phyloP scores from a whole-genome alignment of 352 stramenopile genomes.

The Globisporangium camurandrum region DNA sequence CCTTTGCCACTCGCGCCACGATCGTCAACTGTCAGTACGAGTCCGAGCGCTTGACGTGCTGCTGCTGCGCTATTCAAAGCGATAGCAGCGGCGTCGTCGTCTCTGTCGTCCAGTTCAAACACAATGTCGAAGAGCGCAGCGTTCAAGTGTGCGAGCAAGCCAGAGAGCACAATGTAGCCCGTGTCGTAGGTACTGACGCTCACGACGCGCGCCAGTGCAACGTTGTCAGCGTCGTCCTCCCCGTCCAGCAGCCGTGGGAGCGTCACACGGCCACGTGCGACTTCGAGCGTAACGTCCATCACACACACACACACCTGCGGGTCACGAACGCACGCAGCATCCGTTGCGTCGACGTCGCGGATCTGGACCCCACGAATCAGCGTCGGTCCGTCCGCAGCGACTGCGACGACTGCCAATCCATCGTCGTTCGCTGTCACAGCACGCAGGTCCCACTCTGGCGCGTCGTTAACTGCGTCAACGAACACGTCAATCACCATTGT shows the following conservation, averaged over 20 bases:
- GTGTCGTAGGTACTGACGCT: conserved; percentile 3
- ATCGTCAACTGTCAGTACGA: conserved; percentile 57
- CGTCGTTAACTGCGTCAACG: conserved; percentile 48
- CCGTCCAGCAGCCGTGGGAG: conserved; percentile 18
- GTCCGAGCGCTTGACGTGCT: conserved; percentile 7
- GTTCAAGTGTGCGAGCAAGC: conserved; percentile 31
- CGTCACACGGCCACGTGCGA: conserved; percentile 26
- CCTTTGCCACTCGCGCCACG: conserved; percentile 37
- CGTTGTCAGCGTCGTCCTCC: conserved; percentile 2
- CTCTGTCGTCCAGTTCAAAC: conserved; percentile 34
- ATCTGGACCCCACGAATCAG: conserved; percentile 32
- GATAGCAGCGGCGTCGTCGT: too few relatives aligned
- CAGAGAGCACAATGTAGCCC: conserved; percentile 27
- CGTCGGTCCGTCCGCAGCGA: conserved; percentile 9
- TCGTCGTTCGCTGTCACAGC: conserved; percentile 12
- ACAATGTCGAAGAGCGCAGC: conserved; percentile 29
- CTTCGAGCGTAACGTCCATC: conserved; percentile 55
- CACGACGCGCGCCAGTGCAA: not conserved
- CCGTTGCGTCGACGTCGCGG: conserved; percentile 32
- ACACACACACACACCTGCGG: conserved; percentile 28
- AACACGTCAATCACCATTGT: conserved; percentile 21
- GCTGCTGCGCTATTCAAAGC: conserved; percentile 9
- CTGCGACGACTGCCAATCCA: not conserved
- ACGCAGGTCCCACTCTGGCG: conserved; percentile 40
- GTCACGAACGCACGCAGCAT: not conserved